Evolutionary conservation across 805 yeast genomes (phyloP), one percentile per base, ranked within the genome.

Genomic region (Candida golubevii): DNA sequence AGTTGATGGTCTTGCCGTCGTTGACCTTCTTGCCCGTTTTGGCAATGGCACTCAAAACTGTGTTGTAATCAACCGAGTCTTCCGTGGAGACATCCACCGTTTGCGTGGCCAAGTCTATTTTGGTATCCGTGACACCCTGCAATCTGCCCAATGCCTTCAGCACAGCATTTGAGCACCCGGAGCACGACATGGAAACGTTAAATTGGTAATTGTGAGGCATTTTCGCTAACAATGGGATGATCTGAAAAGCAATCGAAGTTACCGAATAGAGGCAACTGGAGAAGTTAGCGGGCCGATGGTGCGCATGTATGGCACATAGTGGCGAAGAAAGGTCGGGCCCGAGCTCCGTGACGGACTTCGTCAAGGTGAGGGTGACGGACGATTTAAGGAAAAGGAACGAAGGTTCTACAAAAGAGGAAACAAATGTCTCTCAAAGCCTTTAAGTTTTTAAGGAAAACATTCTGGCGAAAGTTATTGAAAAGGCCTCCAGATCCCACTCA

Each of bases 1-100:
- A 47, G 35, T 26, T 39, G 32, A 48, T 34, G 36, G 74, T 68
- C 56, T 75, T 75, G 10, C 96, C 96, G 28, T 74, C 72, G 38
- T 75, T 71, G 46, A 91, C 84, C 56, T 80, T 80, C 72, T 91
- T 91, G 32, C 98, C 98, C 1, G 98, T 89, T 73, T 91, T 91
- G 50, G 83, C 71, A 51, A 91, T 91, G 45, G 88, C 82, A 42
- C 75, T 82, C 44, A 83, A 72, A n/a, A 93, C 90, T 3, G 83
- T 78, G 40, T 90, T 95, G 60, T 85, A 88, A 41, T 79, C 75
- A 31, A 86, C 62, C 9, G 65, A 54, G 30, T 69, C 68, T 12
- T 65, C 67, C 8, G 93, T 78, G 45, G 73, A 72, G 35, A 91
- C 96, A 57, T 81, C 83, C 8, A 91, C 99, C 1, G 83, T 70